Conservation (phyloP, 352 stramenopile species). For the Achlya hypogyna region DNA sequence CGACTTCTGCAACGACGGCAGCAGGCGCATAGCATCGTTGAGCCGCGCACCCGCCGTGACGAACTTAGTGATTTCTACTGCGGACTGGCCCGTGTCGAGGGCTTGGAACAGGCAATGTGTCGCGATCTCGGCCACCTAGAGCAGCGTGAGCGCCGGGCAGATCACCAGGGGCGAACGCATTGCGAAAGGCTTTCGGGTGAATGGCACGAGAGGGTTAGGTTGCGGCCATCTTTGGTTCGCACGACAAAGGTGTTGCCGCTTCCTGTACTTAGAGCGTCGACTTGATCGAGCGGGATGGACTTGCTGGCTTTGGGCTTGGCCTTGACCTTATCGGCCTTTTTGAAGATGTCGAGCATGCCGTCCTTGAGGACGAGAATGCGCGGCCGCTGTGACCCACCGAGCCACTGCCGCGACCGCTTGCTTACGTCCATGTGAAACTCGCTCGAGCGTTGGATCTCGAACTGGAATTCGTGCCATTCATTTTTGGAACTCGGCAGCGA, state of each 20-base stretch:
- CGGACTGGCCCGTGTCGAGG: conserved; percentile 28
- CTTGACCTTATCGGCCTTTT: conserved; percentile 16
- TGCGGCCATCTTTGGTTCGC: background rate
- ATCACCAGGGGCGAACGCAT: conserved; percentile 5
- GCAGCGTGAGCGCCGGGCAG: background rate
- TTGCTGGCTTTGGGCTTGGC: conserved; percentile 14
- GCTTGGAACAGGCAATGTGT: conserved; percentile 51
- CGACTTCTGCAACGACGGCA: conserved; percentile 19
- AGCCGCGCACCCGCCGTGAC: conserved; percentile 43
- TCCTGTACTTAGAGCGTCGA: background rate
- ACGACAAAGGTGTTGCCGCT: background rate
- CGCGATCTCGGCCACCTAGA: conserved; percentile 34
- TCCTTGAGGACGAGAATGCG: conserved; percentile 17
- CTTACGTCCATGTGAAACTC: conserved; percentile 17
- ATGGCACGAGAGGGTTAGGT: conserved; percentile 11
- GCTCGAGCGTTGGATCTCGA: background rate
- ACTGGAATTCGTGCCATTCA: conserved; percentile 1
- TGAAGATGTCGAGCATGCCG: conserved; percentile 14
- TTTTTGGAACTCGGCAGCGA: background rate
- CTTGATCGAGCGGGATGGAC: background rate
- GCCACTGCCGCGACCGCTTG: conserved; percentile 19
- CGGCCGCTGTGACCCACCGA: conserved; percentile 6
- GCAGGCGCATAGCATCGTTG: conserved; percentile 34
- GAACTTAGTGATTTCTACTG: conserved; percentile 33
- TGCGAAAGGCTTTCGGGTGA: background rate